Base-by-base conservation (phyloP, 805 yeast species). In the Metschnikowia kunwiensis region DNA sequence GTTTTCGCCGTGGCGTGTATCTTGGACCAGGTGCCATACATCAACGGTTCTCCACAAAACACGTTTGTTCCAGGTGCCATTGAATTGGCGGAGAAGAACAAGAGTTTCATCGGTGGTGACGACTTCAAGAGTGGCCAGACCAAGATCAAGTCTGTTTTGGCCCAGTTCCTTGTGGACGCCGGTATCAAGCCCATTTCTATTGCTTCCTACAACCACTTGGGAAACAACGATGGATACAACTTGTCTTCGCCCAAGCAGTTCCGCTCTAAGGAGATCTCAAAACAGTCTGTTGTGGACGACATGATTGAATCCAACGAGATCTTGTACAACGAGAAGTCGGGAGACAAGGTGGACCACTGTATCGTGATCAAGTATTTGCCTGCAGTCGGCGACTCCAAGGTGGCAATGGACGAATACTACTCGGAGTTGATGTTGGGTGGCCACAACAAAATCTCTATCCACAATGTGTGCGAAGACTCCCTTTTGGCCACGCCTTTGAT, bases 401-500 rank as follows among this genome's bases (percentile, higher is more conserved):
- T 89, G 47, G 97, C 97, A 35, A 91, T 89, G 97, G 97, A 89
- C 64, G 97, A 91, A 69, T 89, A 89, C 70, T 87, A 91, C 70
- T 83, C 94, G 38, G 97, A 89, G 66, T 79, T 89, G 58, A 91
- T 89, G 97, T 75, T 89, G 53, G 97, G 97, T 44, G 97, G 97
- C 29, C 96, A 89, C 69, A 91, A 89, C 71, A 83, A 93, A 59
- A 84, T 89, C 50, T 80, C 94, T 31, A 83, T 91, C 57, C 95
- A 89, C 68, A 89, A 91, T 60, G 95, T 91, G 27, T 89, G 97
- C 65, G 97, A 89, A 67, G 97, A 89, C 63, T 88, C 96, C 3
- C 72, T 89, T 54, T 75, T 89, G 60, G 97, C 97, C 13, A 85
- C 96, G 17, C 97, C 97, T 32, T 74, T 89, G 61, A 91, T 89